Conservation (phyloP, 2,329 filamentous ascomycete genomes). For the Cryphonectria japonica region DNA sequence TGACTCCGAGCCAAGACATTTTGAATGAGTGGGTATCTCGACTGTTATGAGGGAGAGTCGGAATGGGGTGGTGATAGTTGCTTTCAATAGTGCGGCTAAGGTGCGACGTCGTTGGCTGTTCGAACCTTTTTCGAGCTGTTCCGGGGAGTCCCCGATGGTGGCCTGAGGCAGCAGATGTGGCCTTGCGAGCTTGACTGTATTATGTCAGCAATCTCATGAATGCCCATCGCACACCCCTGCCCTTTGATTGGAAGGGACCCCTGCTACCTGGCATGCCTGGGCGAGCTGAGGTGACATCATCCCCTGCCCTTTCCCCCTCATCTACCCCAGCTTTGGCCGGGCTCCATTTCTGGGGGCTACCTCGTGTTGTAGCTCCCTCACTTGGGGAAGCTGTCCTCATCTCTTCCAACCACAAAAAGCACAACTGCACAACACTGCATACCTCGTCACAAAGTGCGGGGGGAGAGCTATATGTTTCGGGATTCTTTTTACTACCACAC, state of each 20-base stretch:
- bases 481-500: conserved; percentile 9
- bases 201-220: conserved; percentile 23
- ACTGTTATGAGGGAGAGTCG: conserved; percentile 41
- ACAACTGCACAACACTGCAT: conserved; percentile 2
- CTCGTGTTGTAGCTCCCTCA: neutral
- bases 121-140: conserved; percentile 39
- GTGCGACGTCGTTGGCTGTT: conserved; percentile 27
- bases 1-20: conserved; percentile 74
- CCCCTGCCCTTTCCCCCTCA: neutral
- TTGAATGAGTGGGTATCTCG: conserved; percentile 50
- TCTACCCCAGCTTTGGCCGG: conserved; percentile 28
- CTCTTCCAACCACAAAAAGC: neutral
- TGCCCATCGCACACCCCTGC: neutral
- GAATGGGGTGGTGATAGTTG: conserved; percentile 38
- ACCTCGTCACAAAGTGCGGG: conserved; percentile 24
- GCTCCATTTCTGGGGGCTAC: conserved; percentile 8
- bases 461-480: conserved; percentile 18
- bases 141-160: conserved; percentile 20
- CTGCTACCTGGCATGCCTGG: neutral
- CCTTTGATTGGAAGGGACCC: neutral
- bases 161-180: conserved; percentile 28
- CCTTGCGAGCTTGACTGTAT: neutral
- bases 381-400: conserved; percentile 7
- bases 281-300: conserved; percentile 23
- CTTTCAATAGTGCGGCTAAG: conserved; percentile 31